Percentiles rank a stretch among this genome's conserved stretches.
Evolutionary conservation across 352 stramenopile species (phyloP).

Genomic region (Pythium guiyangense): DNA sequence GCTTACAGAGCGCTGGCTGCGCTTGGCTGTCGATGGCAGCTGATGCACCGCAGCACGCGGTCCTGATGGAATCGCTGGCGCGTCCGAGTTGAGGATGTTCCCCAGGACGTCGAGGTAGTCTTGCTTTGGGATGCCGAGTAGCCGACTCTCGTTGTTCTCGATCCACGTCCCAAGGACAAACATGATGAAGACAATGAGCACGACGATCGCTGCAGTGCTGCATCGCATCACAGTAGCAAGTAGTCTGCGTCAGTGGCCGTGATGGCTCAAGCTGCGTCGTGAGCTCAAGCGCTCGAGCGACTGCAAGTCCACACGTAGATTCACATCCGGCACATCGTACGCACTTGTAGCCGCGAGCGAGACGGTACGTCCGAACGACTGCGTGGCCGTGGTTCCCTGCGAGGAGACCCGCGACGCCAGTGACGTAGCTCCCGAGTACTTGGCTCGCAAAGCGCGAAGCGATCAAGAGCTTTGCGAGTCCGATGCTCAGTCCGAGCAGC

Average conservation of each 20-base stretch:
- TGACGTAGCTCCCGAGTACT: constrained; percentile 55
- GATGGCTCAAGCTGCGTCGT: background rate
- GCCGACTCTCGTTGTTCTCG: constrained; percentile 71
- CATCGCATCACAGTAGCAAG: no score
- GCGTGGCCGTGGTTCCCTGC: constrained; percentile 57
- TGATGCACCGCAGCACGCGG: constrained; percentile 3
- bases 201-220: constrained; percentile 40
- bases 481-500: constrained; percentile 30
- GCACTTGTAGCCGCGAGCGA: constrained; percentile 40
- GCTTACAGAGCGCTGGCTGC: background rate
- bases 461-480: constrained; percentile 29
- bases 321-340: background rate
- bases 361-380: constrained; percentile 37
- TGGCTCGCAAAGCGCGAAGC: constrained; percentile 50
- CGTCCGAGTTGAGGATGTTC: constrained; percentile 56
- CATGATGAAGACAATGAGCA: constrained; percentile 42
- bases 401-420: constrained; percentile 46
- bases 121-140: constrained; percentile 54
- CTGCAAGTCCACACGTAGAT: background rate
- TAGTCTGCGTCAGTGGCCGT: no score
- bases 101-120: constrained; percentile 62
- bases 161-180: constrained; percentile 57
- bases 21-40: background rate
- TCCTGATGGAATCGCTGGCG: background rate
- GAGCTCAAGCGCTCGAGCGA: no score